phyloP scores from a whole-genome alignment of 768 basidiomycete genomes.

The Trametes meyenii region DNA sequence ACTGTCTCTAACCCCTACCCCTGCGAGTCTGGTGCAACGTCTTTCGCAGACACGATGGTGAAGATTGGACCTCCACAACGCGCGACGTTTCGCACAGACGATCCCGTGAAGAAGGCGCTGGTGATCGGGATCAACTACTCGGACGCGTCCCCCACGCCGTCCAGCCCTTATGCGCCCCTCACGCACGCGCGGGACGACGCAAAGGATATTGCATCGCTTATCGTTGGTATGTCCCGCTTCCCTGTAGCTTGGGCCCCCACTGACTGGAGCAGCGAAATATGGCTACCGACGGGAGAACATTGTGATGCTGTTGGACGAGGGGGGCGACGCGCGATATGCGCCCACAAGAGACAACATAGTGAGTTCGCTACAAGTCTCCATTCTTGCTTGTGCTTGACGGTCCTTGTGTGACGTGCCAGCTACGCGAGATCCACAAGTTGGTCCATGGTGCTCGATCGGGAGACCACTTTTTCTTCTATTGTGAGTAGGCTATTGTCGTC shows the following conservation, averaged over 20 bases:
- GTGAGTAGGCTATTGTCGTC: constrained; percentile 4
- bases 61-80: constrained; percentile 18
- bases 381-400: neutral
- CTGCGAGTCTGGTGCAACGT: neutral
- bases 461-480: constrained; percentile 20
- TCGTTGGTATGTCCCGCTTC: constrained; percentile 15
- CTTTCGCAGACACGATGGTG: neutral
- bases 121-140: constrained; percentile 26
- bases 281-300: constrained; percentile 21
- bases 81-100: neutral
- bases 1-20: neutral
- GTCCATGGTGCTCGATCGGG: constrained; percentile 20
- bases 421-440: constrained; percentile 13
- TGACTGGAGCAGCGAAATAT: constrained; percentile 15
- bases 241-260: no score
- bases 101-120: constrained; percentile 20
- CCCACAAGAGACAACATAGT: constrained; percentile 26
- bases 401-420: neutral
- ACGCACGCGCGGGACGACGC: constrained; percentile 20
- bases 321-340: neutral
- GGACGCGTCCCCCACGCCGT: neutral
- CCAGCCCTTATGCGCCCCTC: constrained; percentile 3
- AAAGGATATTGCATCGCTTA: constrained; percentile 17
- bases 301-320: constrained; percentile 21
- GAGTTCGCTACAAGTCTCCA: neutral